These are phyloP conservation scores for Erysimum cheiranthoides DNA, from an alignment of 345 rosid species.

Conservation along the genomic window DNA sequence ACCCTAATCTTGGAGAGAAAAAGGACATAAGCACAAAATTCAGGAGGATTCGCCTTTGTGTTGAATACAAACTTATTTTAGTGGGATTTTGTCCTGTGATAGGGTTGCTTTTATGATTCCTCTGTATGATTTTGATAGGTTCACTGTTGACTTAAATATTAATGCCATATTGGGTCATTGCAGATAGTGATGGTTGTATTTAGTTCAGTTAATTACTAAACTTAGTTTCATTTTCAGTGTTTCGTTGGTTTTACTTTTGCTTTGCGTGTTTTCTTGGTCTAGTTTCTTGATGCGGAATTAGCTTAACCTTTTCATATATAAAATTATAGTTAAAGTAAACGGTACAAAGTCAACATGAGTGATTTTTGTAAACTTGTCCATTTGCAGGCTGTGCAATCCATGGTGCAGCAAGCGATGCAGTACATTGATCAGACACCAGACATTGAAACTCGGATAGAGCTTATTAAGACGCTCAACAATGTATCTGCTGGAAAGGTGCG, in stretches of 20 bases:
- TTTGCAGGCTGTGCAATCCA: slow-evolving; percentile 85
- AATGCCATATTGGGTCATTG: slow-evolving; percentile 17
- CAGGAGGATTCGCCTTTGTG: slow-evolving; percentile 20
- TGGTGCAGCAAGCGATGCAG: slow-evolving; percentile 99
- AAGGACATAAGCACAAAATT: not conserved
- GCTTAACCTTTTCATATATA: not conserved
- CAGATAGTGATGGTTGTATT: slow-evolving; percentile 26
- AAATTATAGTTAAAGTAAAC: not conserved
- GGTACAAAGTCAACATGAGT: not conserved
- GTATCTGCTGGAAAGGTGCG: slow-evolving; percentile 96
- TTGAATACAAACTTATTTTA: slow-evolving; percentile 1
- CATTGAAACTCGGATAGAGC: slow-evolving; percentile 85
- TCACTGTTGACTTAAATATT: slow-evolving; percentile 2
- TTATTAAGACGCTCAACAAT: slow-evolving; percentile 79
- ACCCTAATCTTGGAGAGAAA: not conserved
- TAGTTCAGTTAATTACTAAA: slow-evolving; percentile 12
- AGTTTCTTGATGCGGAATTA: not conserved
- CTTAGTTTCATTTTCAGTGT: not conserved
- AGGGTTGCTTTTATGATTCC: slow-evolving; percentile 28
- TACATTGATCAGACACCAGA: slow-evolving; percentile 96
- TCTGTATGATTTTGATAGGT: slow-evolving; percentile 19
- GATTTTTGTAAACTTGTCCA: not conserved
- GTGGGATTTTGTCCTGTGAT: slow-evolving; percentile 19
- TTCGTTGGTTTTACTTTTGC: slow-evolving; percentile 19
- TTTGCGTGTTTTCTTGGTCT: slow-evolving; percentile 18